Conservation (phyloP, 805 yeast genomes). For the Lachancea sp. region DNA sequence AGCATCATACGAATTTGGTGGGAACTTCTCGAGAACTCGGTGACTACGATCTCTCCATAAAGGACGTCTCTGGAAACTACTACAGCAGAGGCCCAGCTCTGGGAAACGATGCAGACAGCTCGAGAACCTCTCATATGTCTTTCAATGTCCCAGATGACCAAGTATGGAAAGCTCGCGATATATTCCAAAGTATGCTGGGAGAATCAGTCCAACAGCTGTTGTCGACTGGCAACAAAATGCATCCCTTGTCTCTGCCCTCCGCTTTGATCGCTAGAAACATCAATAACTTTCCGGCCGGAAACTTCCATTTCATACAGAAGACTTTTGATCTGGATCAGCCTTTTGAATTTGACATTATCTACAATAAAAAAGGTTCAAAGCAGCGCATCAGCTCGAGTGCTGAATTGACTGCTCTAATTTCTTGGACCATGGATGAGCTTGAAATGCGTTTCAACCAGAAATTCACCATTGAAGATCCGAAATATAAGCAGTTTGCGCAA, state of each 20-base stretch:
- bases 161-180: constrained; percentile 73
- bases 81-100: constrained; percentile 24
- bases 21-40: constrained; percentile 65
- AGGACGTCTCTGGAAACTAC: constrained; percentile 42
- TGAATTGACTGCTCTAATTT: constrained; percentile 15
- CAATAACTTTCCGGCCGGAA: constrained; percentile 55
- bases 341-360: constrained; percentile 69
- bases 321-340: constrained; percentile 51
- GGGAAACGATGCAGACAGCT: constrained; percentile 48
- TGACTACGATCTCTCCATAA: constrained; percentile 53
- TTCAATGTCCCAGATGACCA: constrained; percentile 64
- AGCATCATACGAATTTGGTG: constrained; percentile 23
- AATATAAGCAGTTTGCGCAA: constrained; percentile 56
- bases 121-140: constrained; percentile 57
- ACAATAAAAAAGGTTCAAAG: constrained; percentile 40
- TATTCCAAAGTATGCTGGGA: constrained; percentile 61
- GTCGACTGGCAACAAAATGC: constrained; percentile 21
- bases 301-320: constrained; percentile 73
- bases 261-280: constrained; percentile 52
- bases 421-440: constrained; percentile 27
- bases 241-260: constrained; percentile 36
- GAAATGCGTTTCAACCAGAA: constrained; percentile 42
- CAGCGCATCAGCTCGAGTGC: constrained; percentile 36
- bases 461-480: constrained; percentile 40
- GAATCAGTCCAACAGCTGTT: constrained; percentile 53